Base-by-base conservation (phyloP, 352 stramenopile genomes). In the Pythium plurisporium region DNA sequence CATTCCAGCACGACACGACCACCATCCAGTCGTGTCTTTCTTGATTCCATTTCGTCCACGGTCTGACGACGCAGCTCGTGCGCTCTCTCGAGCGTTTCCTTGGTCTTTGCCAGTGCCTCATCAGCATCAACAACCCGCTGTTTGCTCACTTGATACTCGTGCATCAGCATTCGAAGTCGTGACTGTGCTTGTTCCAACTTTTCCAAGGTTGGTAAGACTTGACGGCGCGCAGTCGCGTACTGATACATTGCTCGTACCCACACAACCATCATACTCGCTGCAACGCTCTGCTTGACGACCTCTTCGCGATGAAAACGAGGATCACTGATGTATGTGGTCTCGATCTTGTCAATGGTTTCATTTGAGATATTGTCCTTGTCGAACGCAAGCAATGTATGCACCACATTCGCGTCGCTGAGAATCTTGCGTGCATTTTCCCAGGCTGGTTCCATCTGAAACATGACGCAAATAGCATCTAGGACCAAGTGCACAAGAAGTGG, bases 231-330 rank as follows among this genome's bases (percentile, higher is more conserved):
- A 0, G 69, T 64, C 0, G 73, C 74, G 61, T 91, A 92, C 51
- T 86, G 69, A 26, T 84, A 67, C 37, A 92, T 85, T 1, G 82
- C 80, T 31, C 70, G 65, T 20, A 91, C 80, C 80, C 82, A 92
- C 3, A 82, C 63, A 2, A 89, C 79, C 78, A 92, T 92, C 27
- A 77, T 86, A 33, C 80, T 83, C 10, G 82, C 82, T 8, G 82
- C 82, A 0, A 92, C 70, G 26, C 79, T 90, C 42, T 92, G 82
- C 27, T 83, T 84, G 19, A 87, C 82, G 11, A 92, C 80, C 57
- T 89, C 73, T 64, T 88, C 67, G 10, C 66, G 67, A n/a, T 70
- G 65, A 33, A 92, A 90, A 0, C 72, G 71, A 1, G 72, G 58
- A 30, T 92, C 76, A 5, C 51, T 43, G 2, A 90, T 72, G 55